Evolutionary conservation across 345 rosid genomes (phyloP).

Genomic region (Corchorus olitorius): DNA sequence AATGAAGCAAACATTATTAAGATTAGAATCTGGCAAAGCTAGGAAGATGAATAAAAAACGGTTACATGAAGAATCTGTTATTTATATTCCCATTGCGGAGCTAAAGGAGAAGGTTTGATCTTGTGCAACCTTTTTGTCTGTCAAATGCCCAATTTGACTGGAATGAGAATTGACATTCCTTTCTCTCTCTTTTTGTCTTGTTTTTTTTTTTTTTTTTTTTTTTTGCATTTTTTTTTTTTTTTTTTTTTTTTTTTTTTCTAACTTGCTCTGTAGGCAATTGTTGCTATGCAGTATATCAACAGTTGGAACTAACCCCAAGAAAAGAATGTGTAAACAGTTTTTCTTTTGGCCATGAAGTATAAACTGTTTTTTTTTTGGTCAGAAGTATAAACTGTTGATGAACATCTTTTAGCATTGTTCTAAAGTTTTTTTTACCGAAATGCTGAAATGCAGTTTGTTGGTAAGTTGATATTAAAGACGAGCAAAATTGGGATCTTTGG

Average conservation of each 20-base stretch:
- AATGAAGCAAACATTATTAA: conserved; percentile 49
- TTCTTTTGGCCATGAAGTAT: background rate
- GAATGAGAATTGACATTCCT: background rate
- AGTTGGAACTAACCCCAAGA: too few relatives aligned
- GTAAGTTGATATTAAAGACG: too few relatives aligned
- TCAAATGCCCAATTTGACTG: background rate
- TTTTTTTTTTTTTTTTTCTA: too few relatives aligned
- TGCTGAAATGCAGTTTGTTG: background rate
- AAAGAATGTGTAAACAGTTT: background rate
- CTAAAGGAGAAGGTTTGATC: conserved; percentile 55
- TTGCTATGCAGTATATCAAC: too few relatives aligned
- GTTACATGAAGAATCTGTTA: conserved; percentile 42
- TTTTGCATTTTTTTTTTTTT: too few relatives aligned
- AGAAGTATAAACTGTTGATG: background rate
- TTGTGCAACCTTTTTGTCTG: background rate
- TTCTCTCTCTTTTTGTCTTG: too few relatives aligned
- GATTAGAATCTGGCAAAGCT: conserved; percentile 36
- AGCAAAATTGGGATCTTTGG: too few relatives aligned
- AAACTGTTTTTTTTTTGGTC: background rate
- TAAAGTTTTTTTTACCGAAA: background rate
- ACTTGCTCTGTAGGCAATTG: too few relatives aligned
- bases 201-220: too few relatives aligned
- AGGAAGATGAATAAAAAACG: conserved; percentile 39
- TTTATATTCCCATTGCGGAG: conserved; percentile 75
- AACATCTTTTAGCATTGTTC: background rate